Evolutionary conservation across 768 basidiomycete species (phyloP), one percentile per base, ranked within the genome.

Genomic region (Tulasnella sp.): DNA sequence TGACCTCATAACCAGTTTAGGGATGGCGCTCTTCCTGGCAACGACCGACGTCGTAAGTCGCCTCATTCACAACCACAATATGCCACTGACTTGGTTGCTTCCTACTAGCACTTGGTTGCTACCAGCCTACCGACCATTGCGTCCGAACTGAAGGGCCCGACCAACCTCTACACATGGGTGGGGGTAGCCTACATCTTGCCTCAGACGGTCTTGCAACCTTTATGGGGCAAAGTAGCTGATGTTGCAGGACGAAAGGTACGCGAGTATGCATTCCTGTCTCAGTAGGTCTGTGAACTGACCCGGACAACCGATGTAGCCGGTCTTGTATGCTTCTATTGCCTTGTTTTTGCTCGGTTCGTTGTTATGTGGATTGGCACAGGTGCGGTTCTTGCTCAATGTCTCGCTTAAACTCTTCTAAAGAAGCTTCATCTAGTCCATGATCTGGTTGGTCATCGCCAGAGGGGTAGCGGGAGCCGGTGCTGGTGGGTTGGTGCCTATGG

Each of bases 121-220:
- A 91, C 88, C 15, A 80, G 79, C 64, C 69, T 91, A 54, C 89
- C 88, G 14, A 88, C 86, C 17, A 90, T 91, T 60, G 74, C 81
- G 14, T 78, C 75, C 58, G 77, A 86, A 39, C 74, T 91, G 31
- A 61, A 72, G 27, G 86, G 84, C 15, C 77, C 82, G 31, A 76
- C 80, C 57, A 76, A 71, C 51, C 80, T 88, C 65, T 91, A 89
- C 65, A 85, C 83, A 21, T 91, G 88, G 88, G 84, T 91, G 49
- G 84, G 81, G 15, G 83, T 87, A 31, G 76, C 84, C 14, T 91
- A 91, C 64, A 79, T 90, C 77, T 76, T 90, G 57, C 86, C 86
- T 1, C 87, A 90, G 64, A 90, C 87, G 0, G 85, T 84, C 25
- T 82, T 82, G 60, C 87, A 91, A 65, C 87, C 87, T 29, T 69